Evolutionary conservation across 441 rosid species (phyloP).

Genomic region (Melastoma candidum): DNA sequence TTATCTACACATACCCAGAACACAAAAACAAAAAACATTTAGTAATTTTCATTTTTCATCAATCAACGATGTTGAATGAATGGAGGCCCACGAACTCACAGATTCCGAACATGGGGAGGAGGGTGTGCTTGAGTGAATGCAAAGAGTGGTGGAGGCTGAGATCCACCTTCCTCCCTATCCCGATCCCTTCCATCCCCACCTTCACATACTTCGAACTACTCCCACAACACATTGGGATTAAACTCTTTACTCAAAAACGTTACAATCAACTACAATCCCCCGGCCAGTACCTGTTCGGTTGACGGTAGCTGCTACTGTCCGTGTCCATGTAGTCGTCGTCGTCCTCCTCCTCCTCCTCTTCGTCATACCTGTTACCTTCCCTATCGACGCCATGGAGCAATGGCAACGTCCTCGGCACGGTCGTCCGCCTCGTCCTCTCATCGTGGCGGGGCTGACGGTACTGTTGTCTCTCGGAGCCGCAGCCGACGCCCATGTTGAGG

Average conservation of each 20-base stretch:
- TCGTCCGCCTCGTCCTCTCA: not conserved
- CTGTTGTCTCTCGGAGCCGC: not conserved
- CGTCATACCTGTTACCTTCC: not conserved
- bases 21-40: not conserved
- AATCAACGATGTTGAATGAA: too few relatives aligned
- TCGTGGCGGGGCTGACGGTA: not conserved
- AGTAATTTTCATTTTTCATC: not conserved
- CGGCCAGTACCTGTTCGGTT: not conserved
- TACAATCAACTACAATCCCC: not conserved
- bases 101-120: constrained; percentile 6
- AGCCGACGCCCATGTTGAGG: constrained; percentile 2
- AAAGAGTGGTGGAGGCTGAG: constrained; percentile 12
- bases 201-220: constrained; percentile 12
- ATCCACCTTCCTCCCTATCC: constrained; percentile 16
- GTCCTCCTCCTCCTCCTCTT: not conserved
- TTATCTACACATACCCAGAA: not conserved
- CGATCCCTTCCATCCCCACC: constrained; percentile 14
- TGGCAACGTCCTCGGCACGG: not conserved
- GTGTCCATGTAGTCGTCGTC: not conserved
- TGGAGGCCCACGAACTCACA: not conserved
- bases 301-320: too few relatives aligned
- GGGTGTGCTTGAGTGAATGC: constrained; percentile 7
- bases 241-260: not conserved
- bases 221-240: too few relatives aligned
- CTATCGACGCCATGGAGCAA: not conserved